Conservation (phyloP, 2,329 filamentous ascomycete genomes). For the Decorospora gaudefroyi region DNA sequence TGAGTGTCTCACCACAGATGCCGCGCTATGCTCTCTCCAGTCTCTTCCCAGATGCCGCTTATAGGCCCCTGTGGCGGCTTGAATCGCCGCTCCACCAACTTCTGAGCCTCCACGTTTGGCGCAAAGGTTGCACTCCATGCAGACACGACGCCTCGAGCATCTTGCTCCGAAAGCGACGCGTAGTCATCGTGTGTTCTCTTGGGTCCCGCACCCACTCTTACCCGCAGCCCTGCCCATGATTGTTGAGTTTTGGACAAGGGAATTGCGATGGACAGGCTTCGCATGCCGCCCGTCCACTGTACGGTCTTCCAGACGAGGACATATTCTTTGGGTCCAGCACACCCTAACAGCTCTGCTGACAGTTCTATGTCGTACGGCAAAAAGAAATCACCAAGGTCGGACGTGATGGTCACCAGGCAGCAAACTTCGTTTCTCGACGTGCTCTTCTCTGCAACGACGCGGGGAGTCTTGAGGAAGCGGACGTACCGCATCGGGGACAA, state of each 20-base stretch:
- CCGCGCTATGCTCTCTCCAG: conserved; percentile 71
- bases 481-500: conserved; percentile 57
- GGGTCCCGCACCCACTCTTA: conserved; percentile 49
- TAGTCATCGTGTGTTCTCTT: conserved; percentile 36
- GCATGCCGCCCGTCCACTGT: conserved; percentile 52
- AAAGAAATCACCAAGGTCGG: conserved; percentile 69
- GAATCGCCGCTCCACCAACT: conserved; percentile 62
- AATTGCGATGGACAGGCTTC: conserved; percentile 52
- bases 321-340: conserved; percentile 31
- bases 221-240: conserved; percentile 44
- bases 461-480: conserved; percentile 69
- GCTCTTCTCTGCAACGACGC: conserved; percentile 47
- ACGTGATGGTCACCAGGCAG: conserved; percentile 65
- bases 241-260: conserved; percentile 48
- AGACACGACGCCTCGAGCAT: conserved; percentile 57
- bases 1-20: conserved; percentile 66
- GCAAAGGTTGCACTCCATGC: conserved; percentile 59
- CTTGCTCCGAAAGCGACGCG: conserved; percentile 28
- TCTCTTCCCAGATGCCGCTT: conserved; percentile 67
- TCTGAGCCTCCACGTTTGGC: conserved; percentile 51
- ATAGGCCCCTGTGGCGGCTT: conserved; percentile 46
- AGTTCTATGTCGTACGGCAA: conserved; percentile 56
- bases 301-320: conserved; percentile 51
- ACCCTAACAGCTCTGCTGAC: conserved; percentile 46
- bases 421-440: conserved; percentile 20